These are phyloP conservation scores for Butyriboletus appendiculatus DNA, from an alignment of 1,284 basidiomycete genomes.

Conservation along the genomic window DNA sequence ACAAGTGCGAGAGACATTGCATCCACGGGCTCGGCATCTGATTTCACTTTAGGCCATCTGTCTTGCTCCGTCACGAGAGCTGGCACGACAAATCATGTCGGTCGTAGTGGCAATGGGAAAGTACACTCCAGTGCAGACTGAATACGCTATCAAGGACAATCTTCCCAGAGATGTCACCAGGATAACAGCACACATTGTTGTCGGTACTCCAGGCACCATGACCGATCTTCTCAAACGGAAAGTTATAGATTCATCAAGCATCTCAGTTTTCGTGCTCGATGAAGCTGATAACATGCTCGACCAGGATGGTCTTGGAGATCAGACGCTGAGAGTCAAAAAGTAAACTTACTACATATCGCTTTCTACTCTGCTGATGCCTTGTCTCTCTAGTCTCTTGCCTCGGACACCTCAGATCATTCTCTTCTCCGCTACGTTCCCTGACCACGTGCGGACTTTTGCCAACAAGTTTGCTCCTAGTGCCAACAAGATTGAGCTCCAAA, in stretches of 20 bases:
- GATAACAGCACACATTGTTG: constrained; percentile 88
- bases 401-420: constrained; percentile 82
- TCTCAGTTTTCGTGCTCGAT: constrained; percentile 96
- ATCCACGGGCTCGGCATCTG: constrained; percentile 1
- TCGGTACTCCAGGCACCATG: constrained; percentile 97
- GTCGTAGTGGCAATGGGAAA: constrained; percentile 95
- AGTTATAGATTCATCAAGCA: constrained; percentile 75
- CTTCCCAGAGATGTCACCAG: constrained; percentile 66
- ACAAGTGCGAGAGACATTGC: constrained; percentile 56
- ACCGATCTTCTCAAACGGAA: constrained; percentile 77
- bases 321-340: constrained; percentile 95
- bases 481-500: constrained; percentile 96
- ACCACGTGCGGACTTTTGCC: constrained; percentile 89
- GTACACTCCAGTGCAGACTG: constrained; percentile 90
- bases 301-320: constrained; percentile 95
- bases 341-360: constrained; percentile 1
- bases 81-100: constrained; percentile 97
- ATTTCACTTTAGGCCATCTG: constrained; percentile 72
- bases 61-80: constrained; percentile 92
- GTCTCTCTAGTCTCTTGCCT: constrained; percentile 60
- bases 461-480: constrained; percentile 90
- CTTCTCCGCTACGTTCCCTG: constrained; percentile 98
- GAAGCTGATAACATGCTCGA: constrained; percentile 99
- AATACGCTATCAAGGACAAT: constrained; percentile 93
- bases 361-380: constrained; percentile 8